Percentiles rank a stretch among this genome's conserved stretches.
Evolutionary conservation across 768 basidiomycete species (phyloP).

Genomic region (Clathrus columnatus): DNA sequence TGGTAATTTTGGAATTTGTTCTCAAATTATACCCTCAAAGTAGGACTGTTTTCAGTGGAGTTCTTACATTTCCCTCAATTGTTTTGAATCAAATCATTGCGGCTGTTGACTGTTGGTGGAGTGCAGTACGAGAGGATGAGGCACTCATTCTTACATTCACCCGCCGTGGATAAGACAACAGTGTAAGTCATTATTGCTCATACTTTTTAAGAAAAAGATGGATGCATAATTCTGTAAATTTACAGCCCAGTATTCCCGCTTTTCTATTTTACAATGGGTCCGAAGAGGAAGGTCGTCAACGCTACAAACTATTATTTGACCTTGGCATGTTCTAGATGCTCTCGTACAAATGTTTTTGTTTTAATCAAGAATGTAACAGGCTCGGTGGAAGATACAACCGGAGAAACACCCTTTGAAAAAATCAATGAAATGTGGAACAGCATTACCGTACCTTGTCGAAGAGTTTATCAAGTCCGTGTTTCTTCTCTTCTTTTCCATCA

Average conservation of each 20-base stretch:
- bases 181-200: conserved; percentile 21
- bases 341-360: background rate
- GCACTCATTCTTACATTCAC: conserved; percentile 28
- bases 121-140: conserved; percentile 28
- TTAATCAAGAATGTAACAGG: conserved; percentile 22
- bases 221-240: background rate
- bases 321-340: conserved; percentile 11
- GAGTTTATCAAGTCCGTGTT: conserved; percentile 36
- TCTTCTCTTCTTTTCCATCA: background rate
- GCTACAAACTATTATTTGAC: conserved; percentile 19
- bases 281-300: conserved; percentile 17
- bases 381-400: conserved; percentile 32
- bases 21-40: conserved; percentile 41
- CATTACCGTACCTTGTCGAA: conserved; percentile 27
- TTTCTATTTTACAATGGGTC: conserved; percentile 25
- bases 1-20: conserved; percentile 31
- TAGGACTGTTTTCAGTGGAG: conserved; percentile 37
- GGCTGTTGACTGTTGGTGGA: conserved; percentile 28
- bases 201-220: background rate
- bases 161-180: conserved; percentile 30
- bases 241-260: conserved; percentile 30
- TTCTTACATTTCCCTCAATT: conserved; percentile 26
- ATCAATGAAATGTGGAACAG: conserved; percentile 34
- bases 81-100: conserved; percentile 20
- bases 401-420: conserved; percentile 39